These are phyloP conservation scores for Camptophora hylomeconis DNA, from an alignment of 2,329 filamentous ascomycete species.

Conservation along the genomic window DNA sequence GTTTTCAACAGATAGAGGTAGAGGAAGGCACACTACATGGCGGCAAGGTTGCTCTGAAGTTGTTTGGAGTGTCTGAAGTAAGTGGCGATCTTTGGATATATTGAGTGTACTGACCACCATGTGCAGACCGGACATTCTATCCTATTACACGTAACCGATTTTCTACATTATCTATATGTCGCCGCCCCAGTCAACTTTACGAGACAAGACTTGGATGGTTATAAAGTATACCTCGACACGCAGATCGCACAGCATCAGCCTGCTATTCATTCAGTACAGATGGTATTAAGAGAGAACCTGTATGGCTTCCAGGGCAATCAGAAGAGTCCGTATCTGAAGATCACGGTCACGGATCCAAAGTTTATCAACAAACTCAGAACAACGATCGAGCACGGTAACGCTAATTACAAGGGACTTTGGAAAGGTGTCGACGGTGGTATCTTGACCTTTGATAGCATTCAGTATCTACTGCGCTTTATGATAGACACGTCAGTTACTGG, in stretches of 20 bases:
- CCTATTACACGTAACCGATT: constrained; percentile 86
- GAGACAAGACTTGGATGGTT: constrained; percentile 62
- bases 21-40: constrained; percentile 77
- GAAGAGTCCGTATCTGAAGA: constrained; percentile 83
- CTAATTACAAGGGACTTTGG: constrained; percentile 91
- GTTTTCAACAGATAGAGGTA: constrained; percentile 89
- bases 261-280: constrained; percentile 64
- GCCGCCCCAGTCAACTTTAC: constrained; percentile 74
- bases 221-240: constrained; percentile 67
- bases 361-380: constrained; percentile 63
- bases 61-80: constrained; percentile 84
- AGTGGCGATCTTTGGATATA: constrained; percentile 6
- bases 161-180: constrained; percentile 91
- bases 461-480: constrained; percentile 95
- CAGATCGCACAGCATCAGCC: constrained; percentile 61
- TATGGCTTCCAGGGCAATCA: constrained; percentile 90
- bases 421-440: constrained; percentile 56
- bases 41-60: constrained; percentile 65
- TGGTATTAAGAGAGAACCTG: constrained; percentile 79
- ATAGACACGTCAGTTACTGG: constrained; percentile 87
- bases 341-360: constrained; percentile 83
- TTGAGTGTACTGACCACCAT: constrained; percentile 1
- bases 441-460: constrained; percentile 88
- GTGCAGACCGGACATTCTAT: constrained; percentile 66
- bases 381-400: constrained; percentile 59